Evolutionary conservation across 176 grass and related monocot species (phyloP), one percentile per base, ranked within the genome.

Genomic region (Aegilops bicornis): DNA sequence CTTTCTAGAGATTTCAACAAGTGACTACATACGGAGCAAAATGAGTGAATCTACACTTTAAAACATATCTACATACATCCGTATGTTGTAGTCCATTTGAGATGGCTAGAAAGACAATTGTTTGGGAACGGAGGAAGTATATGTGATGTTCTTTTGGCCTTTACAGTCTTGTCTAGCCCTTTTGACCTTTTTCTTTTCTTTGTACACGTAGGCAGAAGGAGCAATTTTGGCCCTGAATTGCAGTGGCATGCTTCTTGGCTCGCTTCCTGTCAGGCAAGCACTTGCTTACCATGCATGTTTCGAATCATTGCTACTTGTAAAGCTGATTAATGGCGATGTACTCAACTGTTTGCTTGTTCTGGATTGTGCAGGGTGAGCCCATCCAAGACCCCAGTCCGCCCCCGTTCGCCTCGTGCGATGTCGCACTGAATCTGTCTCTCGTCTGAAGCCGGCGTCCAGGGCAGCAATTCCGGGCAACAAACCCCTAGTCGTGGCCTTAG

Each of bases 381-480:
- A 36, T 98, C 95, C 20, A 98, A 98, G 89, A 98, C 95, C 32
- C 95, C 93, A 8, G 95, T 98, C 33, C 92, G 93, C 42, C 89
- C 93, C 29, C 91, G 89, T 69, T 81, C 89, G 23, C 88, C 95
- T 86, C 87, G 81, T 67, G 80, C 63, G 10, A 70, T 86, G 40
- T 81, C 76, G 4, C 84, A 92, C 83, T 93, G 86, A 92, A 81
- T 58, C 79, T 14, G 78, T 71, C 77, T 81, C 30, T 84, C 32
- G 3, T 84, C 45, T 79, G 82, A 76, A 83, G 77, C 86, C 67
- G 60, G 82, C 80, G 87, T 85, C 86, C 88, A 87, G 83, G 91
- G 90, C 86, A 85, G 90, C 70, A 82, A 76, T 60, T 82, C 72
- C 56, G 50, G 82, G 87, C 84, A 87, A 59, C 85, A 79, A 86